Evolutionary conservation across 2,329 filamentous ascomycete species (phyloP).

Genomic region (Colletotrichum sp.): DNA sequence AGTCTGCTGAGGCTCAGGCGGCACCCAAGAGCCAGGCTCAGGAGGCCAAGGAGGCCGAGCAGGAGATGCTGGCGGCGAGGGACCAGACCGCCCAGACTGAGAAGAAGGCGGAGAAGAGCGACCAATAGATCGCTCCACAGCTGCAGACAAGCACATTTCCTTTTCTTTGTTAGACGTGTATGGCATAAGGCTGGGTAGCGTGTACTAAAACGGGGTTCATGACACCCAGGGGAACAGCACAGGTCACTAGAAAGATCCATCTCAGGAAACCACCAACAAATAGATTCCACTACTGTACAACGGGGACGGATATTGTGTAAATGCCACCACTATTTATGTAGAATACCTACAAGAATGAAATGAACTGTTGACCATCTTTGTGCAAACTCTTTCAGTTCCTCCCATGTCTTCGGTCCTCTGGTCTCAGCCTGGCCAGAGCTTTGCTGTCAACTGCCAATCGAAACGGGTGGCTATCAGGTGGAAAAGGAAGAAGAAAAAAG

Average conservation of each 20-base stretch:
- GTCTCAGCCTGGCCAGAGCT: not conserved
- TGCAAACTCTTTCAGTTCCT: not conserved
- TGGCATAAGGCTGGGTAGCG: constrained; percentile 22
- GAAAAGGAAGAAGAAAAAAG: not conserved
- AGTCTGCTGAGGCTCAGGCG: constrained; percentile 53
- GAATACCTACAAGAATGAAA: not conserved
- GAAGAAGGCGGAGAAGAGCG: constrained; percentile 42
- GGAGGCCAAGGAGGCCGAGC: constrained; percentile 42
- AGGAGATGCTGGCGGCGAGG: constrained; percentile 37
- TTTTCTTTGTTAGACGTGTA: constrained; percentile 21
- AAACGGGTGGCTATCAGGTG: not conserved
- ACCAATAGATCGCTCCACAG: constrained; percentile 33
- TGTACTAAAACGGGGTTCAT: constrained; percentile 22
- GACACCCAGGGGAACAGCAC: constrained; percentile 19
- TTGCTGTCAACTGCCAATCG: not conserved
- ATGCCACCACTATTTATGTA: not conserved
- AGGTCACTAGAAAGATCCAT: constrained; percentile 22
- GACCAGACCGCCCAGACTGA: constrained; percentile 29
- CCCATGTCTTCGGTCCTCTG: not conserved
- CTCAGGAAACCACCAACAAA: constrained; percentile 17
- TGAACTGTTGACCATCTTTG: not conserved
- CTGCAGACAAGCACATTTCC: constrained; percentile 24
- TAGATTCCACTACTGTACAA: constrained; percentile 22
- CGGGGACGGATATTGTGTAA: not conserved
- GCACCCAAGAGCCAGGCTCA: constrained; percentile 33